These are phyloP conservation scores for Penicillium sp. DNA, from an alignment of 2,329 filamentous ascomycete genomes.

Conservation along the genomic window DNA sequence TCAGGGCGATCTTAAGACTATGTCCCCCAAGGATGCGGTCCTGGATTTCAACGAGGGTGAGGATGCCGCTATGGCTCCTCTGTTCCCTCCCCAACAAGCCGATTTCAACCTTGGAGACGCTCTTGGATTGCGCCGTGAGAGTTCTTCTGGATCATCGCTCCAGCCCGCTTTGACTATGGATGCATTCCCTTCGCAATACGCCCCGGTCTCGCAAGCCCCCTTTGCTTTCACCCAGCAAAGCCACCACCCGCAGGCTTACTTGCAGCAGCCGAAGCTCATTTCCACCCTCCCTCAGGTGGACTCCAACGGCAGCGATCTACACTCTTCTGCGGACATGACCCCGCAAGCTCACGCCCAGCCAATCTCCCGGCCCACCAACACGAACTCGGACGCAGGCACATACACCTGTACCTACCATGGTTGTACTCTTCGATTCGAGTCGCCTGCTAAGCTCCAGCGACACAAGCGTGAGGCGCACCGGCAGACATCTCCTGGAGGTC, in stretches of 20 bases:
- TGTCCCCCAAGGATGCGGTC: slow-evolving; percentile 89
- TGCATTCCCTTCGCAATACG: slow-evolving; percentile 40
- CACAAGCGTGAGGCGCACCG: slow-evolving; percentile 94
- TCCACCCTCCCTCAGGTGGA: slow-evolving; percentile 62
- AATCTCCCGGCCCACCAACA: slow-evolving; percentile 59
- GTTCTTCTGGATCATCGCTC: slow-evolving; percentile 35
- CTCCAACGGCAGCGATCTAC: slow-evolving; percentile 56
- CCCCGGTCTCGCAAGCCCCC: slow-evolving; percentile 48
- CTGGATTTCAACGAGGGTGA: slow-evolving; percentile 77
- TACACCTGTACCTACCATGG: slow-evolving; percentile 97
- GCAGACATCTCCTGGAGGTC: slow-evolving; percentile 60
- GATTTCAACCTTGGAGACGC: slow-evolving; percentile 51
- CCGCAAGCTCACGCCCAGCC: slow-evolving; percentile 37
- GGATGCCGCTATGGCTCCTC: slow-evolving; percentile 62
- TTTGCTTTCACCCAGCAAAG: slow-evolving; percentile 45
- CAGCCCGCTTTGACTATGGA: slow-evolving; percentile 44
- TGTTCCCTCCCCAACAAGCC: slow-evolving; percentile 66
- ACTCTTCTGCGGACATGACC: slow-evolving; percentile 32
- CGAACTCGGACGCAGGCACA: slow-evolving; percentile 75
- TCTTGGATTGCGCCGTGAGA: slow-evolving; percentile 39
- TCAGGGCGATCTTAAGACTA: slow-evolving; percentile 67
- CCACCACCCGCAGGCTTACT: slow-evolving; percentile 32
- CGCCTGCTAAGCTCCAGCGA: slow-evolving; percentile 81
- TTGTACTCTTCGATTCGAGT: slow-evolving; percentile 84
- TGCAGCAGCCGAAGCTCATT: slow-evolving; percentile 57